Evolutionary conservation across 1,139 yeast genomes (phyloP).

Genomic region (Taphrina communis): DNA sequence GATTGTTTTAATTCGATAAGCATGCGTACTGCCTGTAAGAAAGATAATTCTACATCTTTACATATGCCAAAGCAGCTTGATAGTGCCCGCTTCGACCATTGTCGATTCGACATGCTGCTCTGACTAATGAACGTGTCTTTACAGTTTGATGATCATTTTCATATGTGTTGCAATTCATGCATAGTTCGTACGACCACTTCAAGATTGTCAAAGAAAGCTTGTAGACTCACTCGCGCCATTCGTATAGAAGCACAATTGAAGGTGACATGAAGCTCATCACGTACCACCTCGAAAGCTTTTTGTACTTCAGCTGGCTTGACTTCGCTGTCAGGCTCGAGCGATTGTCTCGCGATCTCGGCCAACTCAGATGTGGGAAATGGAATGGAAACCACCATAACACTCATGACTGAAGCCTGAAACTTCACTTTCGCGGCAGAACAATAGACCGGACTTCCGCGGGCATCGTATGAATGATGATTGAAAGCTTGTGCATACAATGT

Average conservation of each 20-base stretch:
- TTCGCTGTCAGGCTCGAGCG: conserved; percentile 33
- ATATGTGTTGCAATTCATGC: conserved; percentile 25
- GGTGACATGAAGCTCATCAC: background rate
- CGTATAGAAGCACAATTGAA: conserved; percentile 24
- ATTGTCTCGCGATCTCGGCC: conserved; percentile 23
- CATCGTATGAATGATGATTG: background rate
- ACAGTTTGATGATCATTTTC: background rate
- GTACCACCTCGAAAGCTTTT: conserved; percentile 5
- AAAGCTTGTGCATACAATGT: no score
- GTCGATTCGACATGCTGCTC: no score
- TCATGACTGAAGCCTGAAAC: background rate
- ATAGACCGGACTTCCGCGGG: background rate
- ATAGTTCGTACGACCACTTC: conserved; percentile 34
- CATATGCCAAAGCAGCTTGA: no score
- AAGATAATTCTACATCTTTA: no score
- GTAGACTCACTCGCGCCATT: conserved; percentile 31
- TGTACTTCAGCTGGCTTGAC: conserved; percentile 37
- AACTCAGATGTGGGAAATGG: conserved; percentile 29
- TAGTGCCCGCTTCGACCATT: no score
- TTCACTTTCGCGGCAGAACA: no score
- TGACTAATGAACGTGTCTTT: no score
- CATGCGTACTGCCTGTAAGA: background rate
- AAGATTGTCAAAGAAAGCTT: conserved; percentile 33
- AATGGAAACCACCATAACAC: conserved; percentile 15
- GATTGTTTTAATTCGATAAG: background rate